A percentile compares a stretch with the other conserved stretches of the same genome.
phyloP scores from a whole-genome alignment of 495 filamentous ascomycete species.

The Schizothecium vesticola region DNA sequence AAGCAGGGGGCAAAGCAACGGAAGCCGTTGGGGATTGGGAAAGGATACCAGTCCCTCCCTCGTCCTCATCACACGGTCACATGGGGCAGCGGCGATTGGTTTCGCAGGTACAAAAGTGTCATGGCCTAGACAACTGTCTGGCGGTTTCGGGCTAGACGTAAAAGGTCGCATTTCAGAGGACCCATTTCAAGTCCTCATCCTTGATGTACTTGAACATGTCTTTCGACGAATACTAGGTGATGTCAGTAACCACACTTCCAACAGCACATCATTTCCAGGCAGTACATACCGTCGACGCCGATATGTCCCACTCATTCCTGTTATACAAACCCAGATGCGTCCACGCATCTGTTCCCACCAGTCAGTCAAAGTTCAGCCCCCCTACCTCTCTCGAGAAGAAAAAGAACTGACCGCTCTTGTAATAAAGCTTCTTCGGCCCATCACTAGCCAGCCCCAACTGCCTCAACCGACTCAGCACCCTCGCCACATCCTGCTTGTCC shows the following conservation, averaged over 20 bases:
- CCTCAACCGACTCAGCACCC: constrained; percentile 57
- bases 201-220: constrained; percentile 29
- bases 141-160: not conserved
- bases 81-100: not conserved
- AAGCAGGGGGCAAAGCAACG: not conserved
- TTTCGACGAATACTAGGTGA: constrained; percentile 38
- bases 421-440: constrained; percentile 56
- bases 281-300: constrained; percentile 45
- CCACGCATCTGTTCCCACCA: constrained; percentile 54
- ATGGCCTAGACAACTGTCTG: not conserved
- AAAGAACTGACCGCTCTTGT: constrained; percentile 56
- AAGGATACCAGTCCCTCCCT: not conserved
- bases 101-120: not conserved
- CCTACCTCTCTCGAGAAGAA: not conserved
- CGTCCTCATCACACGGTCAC: not conserved
- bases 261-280: not conserved
- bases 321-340: constrained; percentile 63
- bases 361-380: not conserved
- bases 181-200: not conserved
- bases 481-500: constrained; percentile 60
- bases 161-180: not conserved
- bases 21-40: not conserved
- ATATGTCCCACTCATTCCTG: constrained; percentile 63
- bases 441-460: constrained; percentile 52
- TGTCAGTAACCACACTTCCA: constrained; percentile 1